phyloP scores from a whole-genome alignment of 176 grass and related monocot species.

The Phyllostachys edulis region DNA sequence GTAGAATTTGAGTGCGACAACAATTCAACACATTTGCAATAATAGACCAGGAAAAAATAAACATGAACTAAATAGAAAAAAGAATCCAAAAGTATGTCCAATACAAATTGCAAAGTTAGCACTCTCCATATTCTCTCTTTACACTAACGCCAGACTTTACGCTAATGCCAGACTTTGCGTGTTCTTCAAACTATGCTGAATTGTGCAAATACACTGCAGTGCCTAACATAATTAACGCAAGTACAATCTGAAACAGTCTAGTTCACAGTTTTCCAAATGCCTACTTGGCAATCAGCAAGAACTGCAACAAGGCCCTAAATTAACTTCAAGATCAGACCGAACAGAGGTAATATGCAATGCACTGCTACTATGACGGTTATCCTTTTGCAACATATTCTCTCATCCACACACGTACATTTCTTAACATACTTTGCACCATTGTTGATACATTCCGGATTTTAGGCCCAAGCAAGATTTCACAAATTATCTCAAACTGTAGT shows the following conservation, averaged over 20 bases:
- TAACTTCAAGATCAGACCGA: slow-evolving; percentile 14
- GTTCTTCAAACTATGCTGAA: background rate
- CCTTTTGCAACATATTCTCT: background rate
- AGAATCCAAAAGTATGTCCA: background rate
- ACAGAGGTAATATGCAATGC: slow-evolving; percentile 4
- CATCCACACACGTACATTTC: background rate
- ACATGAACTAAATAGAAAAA: background rate
- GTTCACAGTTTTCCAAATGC: background rate
- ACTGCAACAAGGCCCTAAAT: slow-evolving; percentile 2
- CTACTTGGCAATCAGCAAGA: background rate
- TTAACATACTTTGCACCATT: background rate
- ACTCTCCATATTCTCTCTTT: background rate
- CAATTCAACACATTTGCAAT: slow-evolving; percentile 23
- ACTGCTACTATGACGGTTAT: background rate
- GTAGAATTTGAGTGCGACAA: slow-evolving; percentile 25
- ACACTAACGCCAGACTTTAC: background rate
- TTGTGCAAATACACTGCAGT: background rate
- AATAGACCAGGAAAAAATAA: background rate
- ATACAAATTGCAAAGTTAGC: background rate
- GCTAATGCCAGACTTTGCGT: background rate
- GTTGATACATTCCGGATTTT: background rate
- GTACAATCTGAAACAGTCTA: background rate
- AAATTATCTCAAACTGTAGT: background rate
- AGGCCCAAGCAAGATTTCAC: background rate
- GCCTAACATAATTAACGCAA: background rate